phyloP scores from a whole-genome alignment of 352 stramenopile genomes.

The Pythium utonaiense region DNA sequence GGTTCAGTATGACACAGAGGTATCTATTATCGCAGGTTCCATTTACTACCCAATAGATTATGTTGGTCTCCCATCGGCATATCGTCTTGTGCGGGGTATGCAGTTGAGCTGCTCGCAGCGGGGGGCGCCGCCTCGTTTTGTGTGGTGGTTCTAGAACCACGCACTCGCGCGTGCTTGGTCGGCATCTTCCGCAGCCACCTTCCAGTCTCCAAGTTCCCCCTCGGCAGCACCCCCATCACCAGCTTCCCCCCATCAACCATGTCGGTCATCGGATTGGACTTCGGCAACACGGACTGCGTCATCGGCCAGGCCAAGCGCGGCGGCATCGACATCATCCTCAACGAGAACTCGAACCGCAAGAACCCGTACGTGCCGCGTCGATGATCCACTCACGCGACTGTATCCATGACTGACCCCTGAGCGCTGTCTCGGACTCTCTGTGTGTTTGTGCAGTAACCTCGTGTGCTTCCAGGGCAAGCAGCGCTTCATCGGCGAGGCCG shows the following conservation, averaged over 20 bases:
- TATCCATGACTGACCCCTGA: conserved; percentile 1
- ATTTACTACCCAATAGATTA: too few species aligned
- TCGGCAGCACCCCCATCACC: conserved; percentile 10
- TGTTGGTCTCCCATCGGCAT: too few species aligned
- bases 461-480: conserved; percentile 88
- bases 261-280: conserved; percentile 97
- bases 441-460: conserved; percentile 51
- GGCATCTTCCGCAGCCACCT: neutral
- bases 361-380: conserved; percentile 89
- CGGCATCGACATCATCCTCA: conserved; percentile 99
- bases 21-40: neutral
- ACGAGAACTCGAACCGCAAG: conserved; percentile 98
- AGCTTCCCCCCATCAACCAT: conserved; percentile 43
- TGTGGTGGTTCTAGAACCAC: conserved; percentile 26
- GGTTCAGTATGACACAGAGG: conserved; percentile 5
- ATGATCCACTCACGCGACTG: neutral
- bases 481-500: conserved; percentile 92
- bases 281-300: conserved; percentile 95
- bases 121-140: conserved; percentile 7
- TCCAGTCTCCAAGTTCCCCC: conserved; percentile 3
- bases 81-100: conserved; percentile 18
- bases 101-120: neutral
- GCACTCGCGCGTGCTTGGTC: conserved; percentile 8
- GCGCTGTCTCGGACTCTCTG: too few species aligned
- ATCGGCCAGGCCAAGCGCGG: conserved; percentile 95